Evolutionary conservation across 2,329 filamentous ascomycete species (phyloP), one percentile per base, ranked within the genome.

Genomic region (Nigrograna mackinnonii): DNA sequence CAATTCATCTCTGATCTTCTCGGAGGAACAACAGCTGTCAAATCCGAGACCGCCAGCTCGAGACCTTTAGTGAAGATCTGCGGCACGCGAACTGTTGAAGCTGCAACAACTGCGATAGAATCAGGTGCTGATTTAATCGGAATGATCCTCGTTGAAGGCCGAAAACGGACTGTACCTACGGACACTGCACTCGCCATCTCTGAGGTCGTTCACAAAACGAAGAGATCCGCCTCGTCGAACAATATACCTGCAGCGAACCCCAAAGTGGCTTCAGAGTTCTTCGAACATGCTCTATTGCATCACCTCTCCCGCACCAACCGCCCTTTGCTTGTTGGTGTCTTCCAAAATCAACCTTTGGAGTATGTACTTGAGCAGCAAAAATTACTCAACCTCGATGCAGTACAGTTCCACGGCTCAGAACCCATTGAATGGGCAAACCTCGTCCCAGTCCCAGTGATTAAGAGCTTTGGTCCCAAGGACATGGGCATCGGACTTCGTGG

Each of bases 391-490:
- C 80, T 99, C 32, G 94, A 99, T 64, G 74, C 96, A 39, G 89
- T 99, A 5, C 94, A 99, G 64, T 80, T 99, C 2, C 94, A 99
- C 62, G 95, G 94, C 6, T 80, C 86, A 35, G 95, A 99, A 65
- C 92, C 94, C 2, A 60, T 96, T 4, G 94, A 99, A 66, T 99
- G 92, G 91, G 86, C 91, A 2, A 80, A 73, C 34, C 71, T 87
- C n/a, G 90, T 99, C 36, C 91, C 94, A 1, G 91, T 96, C 0
- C 94, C 94, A 1, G 91, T 99, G 4, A 84, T 99, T 50, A 85
- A 84, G 52, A 87, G 86, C 37, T 99, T 97, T 71, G 83, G 84
- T 39, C 90, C 91, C 0, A 81, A 79, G 2, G 83, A 91, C 37
- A 71, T 81, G n/a, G 88, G 85, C 1, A 74, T 96, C 34, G 83